Evolutionary conservation across 208 protist genomes (phyloP).

Genomic region (Angomonas ambiguus): DNA sequence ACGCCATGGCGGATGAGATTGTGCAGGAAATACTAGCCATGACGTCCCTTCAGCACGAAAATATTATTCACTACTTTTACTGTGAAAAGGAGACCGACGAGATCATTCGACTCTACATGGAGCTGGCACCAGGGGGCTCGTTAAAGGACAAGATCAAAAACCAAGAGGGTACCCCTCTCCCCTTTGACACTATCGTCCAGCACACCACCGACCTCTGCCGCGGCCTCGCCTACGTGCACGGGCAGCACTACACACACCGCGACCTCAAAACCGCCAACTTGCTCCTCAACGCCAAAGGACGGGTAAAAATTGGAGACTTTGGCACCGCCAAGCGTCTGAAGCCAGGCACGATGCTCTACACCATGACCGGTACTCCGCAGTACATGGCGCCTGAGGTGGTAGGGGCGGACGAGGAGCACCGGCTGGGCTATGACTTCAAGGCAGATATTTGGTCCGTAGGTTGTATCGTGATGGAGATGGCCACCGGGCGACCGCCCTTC

Average conservation of each 20-base stretch:
- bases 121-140: conserved; percentile 86
- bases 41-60: conserved; percentile 87
- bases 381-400: conserved; percentile 93
- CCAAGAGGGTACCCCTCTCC: conserved; percentile 48
- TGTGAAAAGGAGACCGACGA: conserved; percentile 83
- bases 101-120: conserved; percentile 87
- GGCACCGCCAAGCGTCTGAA: conserved; percentile 84
- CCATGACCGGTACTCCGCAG: conserved; percentile 79
- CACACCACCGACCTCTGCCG: conserved; percentile 76
- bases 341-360: conserved; percentile 70
- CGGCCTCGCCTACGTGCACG: conserved; percentile 88
- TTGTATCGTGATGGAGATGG: conserved; percentile 86
- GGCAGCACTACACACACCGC: conserved; percentile 79
- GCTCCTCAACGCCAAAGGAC: conserved; percentile 67
- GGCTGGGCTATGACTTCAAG: conserved; percentile 75
- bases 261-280: conserved; percentile 92
- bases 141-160: conserved; percentile 72
- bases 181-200: conserved; percentile 63
- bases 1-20: conserved; percentile 61
- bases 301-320: conserved; percentile 95
- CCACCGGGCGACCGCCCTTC: conserved; percentile 75
- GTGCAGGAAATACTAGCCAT: conserved; percentile 88
- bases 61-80: conserved; percentile 93
- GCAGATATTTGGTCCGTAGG: conserved; percentile 90
- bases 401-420: conserved; percentile 31